These are phyloP conservation scores for Rutstroemia sydowiana DNA, from an alignment of 2,329 filamentous ascomycete genomes.

Conservation along the genomic window DNA sequence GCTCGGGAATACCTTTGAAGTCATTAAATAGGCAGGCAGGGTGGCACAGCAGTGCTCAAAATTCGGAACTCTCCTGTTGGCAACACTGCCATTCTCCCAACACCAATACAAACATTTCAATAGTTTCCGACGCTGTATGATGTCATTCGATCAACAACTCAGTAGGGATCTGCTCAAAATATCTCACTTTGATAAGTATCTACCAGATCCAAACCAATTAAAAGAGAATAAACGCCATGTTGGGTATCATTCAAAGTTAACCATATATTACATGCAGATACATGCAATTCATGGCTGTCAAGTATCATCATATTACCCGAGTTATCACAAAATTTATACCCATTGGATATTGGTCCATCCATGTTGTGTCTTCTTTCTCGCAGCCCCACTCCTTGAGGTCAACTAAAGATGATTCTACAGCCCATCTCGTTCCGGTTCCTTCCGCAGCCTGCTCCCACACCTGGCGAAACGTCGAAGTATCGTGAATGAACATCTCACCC, in stretches of 20 bases:
- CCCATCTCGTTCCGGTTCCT: neutral
- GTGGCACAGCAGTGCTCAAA: too few species aligned
- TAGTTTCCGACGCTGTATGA: neutral
- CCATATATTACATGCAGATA: neutral
- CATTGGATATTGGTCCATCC: neutral
- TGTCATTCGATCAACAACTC: too few species aligned
- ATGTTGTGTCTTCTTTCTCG: neutral
- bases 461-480: conserved; percentile 9
- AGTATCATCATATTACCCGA: neutral
- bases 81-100: too few species aligned
- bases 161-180: too few species aligned
- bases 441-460: conserved; percentile 12
- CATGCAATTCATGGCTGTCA: too few species aligned
- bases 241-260: neutral
- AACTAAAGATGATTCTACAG: neutral
- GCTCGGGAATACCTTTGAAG: too few species aligned
- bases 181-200: too few species aligned
- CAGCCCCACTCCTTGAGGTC: neutral
- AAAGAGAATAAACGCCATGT: too few species aligned
- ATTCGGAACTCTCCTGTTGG: too few species aligned
- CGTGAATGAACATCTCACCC: neutral
- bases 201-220: too few species aligned
- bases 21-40: too few species aligned
- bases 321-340: neutral
- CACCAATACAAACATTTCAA: neutral